Percentiles rank a stretch among this genome's conserved stretches.
Conservation (phyloP, 2,329 filamentous ascomycete species). For the Ceratocystis huliohia region DNA sequence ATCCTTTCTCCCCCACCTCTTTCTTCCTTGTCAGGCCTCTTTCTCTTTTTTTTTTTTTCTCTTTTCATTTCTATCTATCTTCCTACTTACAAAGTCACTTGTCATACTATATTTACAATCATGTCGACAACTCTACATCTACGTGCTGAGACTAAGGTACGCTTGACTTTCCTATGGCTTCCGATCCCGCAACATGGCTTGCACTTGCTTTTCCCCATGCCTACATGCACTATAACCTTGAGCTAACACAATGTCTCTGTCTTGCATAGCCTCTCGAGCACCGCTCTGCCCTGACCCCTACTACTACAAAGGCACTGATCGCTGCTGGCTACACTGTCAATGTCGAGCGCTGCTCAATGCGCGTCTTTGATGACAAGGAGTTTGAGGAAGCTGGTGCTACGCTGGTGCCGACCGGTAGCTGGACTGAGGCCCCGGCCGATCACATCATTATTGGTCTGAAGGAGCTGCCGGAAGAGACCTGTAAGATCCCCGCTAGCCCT, state of each 20-base stretch:
- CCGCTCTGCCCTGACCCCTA: slow-evolving; percentile 37
- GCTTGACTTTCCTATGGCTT: background rate
- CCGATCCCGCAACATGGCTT: background rate
- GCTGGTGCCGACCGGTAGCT: slow-evolving; percentile 55
- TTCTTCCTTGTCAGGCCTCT: background rate
- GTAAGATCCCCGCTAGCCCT: slow-evolving; percentile 28
- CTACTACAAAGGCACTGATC: slow-evolving; percentile 35
- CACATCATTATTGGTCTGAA: slow-evolving; percentile 65
- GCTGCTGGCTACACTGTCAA: slow-evolving; percentile 56
- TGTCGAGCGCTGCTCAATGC: slow-evolving; percentile 50
- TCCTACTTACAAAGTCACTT: background rate
- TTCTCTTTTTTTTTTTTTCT: slow-evolving; percentile 2
- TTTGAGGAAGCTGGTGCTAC: slow-evolving; percentile 48
- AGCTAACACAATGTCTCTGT: background rate
- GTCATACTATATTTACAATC: background rate
- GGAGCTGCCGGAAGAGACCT: slow-evolving; percentile 60
- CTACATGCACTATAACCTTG: background rate
- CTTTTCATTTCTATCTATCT: background rate
- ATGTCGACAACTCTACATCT: slow-evolving; percentile 32
- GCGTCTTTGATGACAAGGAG: slow-evolving; percentile 51
- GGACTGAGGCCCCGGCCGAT: slow-evolving; percentile 53
- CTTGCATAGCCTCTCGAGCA: slow-evolving; percentile 35
- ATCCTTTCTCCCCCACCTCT: background rate
- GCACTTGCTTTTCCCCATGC: background rate
- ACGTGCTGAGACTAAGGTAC: slow-evolving; percentile 39